Percentiles rank a stretch among this genome's conserved stretches.
These are phyloP conservation scores for Podospora conica DNA, from an alignment of 495 filamentous ascomycete genomes.

Conservation along the genomic window DNA sequence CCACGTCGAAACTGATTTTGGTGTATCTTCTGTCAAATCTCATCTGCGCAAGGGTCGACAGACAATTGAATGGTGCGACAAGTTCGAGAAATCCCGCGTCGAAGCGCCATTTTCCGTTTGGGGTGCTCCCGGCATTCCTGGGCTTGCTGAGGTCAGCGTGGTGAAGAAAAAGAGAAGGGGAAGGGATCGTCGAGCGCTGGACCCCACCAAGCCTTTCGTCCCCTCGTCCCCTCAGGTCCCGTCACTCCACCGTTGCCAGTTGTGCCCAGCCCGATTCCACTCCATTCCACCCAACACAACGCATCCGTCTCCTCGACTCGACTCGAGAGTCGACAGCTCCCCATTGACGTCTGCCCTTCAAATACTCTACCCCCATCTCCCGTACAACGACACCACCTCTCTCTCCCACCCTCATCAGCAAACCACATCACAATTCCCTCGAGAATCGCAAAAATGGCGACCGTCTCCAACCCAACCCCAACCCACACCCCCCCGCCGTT, in stretches of 20 bases:
- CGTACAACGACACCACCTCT: not conserved
- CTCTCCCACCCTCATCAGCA: not conserved
- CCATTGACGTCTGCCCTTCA: not conserved
- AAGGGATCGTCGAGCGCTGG: not conserved
- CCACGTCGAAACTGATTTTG: too few relatives aligned
- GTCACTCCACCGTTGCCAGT: not conserved
- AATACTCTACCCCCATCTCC: not conserved
- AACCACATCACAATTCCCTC: not conserved
- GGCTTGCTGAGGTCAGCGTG: not conserved
- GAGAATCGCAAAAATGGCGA: conserved; percentile 28
- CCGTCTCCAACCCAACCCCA: conserved; percentile 29
- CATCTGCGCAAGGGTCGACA: not conserved
- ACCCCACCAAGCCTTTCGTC: not conserved
- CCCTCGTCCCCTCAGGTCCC: too few relatives aligned
- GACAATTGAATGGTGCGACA: not conserved
- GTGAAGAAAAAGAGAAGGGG: not conserved
- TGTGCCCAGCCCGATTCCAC: not conserved
- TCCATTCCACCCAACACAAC: not conserved
- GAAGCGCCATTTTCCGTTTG: not conserved
- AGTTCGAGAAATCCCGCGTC: not conserved
- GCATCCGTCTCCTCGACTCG: not conserved
- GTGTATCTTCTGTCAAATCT: not conserved
- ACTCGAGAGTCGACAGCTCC: too few relatives aligned
- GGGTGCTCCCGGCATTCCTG: not conserved
- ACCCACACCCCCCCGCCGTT: conserved; percentile 39